Evolutionary conservation across 345 rosid genomes (phyloP), one percentile per base, ranked within the genome.

Genomic region (Fremontodendron californicum): DNA sequence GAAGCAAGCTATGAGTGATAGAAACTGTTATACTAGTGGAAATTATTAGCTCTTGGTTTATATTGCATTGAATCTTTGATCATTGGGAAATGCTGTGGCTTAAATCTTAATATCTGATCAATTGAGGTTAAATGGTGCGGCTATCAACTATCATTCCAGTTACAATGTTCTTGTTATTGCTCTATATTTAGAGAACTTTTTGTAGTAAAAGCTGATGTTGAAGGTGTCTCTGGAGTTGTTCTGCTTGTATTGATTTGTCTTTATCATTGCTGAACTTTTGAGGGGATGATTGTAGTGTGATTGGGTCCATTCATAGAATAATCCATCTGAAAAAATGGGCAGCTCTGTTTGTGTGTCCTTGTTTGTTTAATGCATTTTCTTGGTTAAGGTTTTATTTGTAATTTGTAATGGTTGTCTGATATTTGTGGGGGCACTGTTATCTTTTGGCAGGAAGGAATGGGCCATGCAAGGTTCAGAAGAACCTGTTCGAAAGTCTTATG

Each of bases 371-470:
- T 48, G 52, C 33, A 21, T 21, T 25, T 21, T 43, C 51, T 27
- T 1, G 10, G 37, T 68, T 25, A 48, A 43, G 15, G 10, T 42
- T 68, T 68, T 5, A 15, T 45, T 43, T 13, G 40, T 31, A 57
- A 57, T 25, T 39, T 71, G 67, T 45, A 15, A 54, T 51, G 70
- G 71, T 67, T 39, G 54, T 52, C 75, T 78, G 76, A 80, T 58
- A 23, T 23, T 81, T 73, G 21, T n/a, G 15, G 16, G 16, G 67
- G 33, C 11, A 9, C 35, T 78, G 78, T 54, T 74, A 10, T 52
- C 55, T 70, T 40, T 75, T 3, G 73, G 83, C 92, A 85, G 93
- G 46, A 88, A 78, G 76, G 92, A 88, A 27, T 76, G 87, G 87
- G 51, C 69, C 49, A 73, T 42, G 70, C 92, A 79, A 68, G 89